Percentiles rank a stretch among this genome's conserved stretches.
Conservation (phyloP, 2,329 filamentous ascomycete genomes). For the Onygena corvina region DNA sequence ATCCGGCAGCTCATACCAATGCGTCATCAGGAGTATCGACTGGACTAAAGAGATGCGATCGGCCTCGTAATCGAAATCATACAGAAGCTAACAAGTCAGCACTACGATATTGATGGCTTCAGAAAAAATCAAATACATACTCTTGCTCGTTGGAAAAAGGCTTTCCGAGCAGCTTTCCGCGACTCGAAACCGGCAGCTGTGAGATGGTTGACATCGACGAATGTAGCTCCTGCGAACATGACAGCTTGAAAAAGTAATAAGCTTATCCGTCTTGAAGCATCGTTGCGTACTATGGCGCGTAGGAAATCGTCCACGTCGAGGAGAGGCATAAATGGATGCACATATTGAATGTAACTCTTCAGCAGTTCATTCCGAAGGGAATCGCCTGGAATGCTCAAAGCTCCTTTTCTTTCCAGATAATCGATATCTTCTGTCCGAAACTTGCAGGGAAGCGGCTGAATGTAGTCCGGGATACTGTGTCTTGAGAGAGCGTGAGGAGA, state of each 20-base stretch:
- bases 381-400: slow-evolving; percentile 60
- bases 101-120: neutral
- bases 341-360: slow-evolving; percentile 72
- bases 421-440: slow-evolving; percentile 71
- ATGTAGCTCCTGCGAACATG: slow-evolving; percentile 86
- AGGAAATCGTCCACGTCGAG: slow-evolving; percentile 55
- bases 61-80: slow-evolving; percentile 90
- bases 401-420: slow-evolving; percentile 74
- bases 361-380: slow-evolving; percentile 68
- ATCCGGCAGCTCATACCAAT: slow-evolving; percentile 94
- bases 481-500: slow-evolving; percentile 33
- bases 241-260: slow-evolving; percentile 83
- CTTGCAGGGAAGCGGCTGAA: slow-evolving; percentile 65
- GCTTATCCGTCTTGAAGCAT: slow-evolving; percentile 62
- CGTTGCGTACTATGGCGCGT: slow-evolving; percentile 47
- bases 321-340: slow-evolving; percentile 88
- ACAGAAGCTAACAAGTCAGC: slow-evolving; percentile 51
- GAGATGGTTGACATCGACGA: slow-evolving; percentile 68
- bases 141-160: slow-evolving; percentile 79
- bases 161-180: slow-evolving; percentile 70
- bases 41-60: slow-evolving; percentile 84
- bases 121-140: slow-evolving; percentile 40
- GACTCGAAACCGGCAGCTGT: slow-evolving; percentile 63
- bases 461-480: slow-evolving; percentile 51
- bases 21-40: slow-evolving; percentile 80